Base-by-base conservation (phyloP, 2,329 filamentous ascomycete species). In the Ambrosiella xylebori region DNA sequence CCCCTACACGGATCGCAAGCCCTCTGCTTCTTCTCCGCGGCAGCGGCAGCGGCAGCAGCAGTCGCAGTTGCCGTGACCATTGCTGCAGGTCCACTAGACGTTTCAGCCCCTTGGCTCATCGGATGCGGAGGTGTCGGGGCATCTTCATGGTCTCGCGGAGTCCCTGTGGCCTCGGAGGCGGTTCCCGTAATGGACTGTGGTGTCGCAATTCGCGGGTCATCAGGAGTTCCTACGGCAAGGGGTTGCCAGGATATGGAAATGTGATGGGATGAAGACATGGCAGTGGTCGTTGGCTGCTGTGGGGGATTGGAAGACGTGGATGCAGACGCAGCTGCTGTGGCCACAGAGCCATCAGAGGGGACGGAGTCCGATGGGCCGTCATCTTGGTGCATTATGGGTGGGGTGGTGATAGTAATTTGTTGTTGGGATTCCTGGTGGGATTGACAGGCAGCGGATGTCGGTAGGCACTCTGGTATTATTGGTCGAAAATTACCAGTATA, bases 1-100 rank as follows among this genome's bases (percentile, higher is more conserved):
- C 81, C 80, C 51, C 85, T 81, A 66, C 85, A 89, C 2, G 84
- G 81, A 67, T 89, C 85, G 68, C 85, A 89, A 39, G 85, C 85
- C 36, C 85, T 78, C 3, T 81, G 76, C 58, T 85, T 79, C 68
- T 85, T 87, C 39, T 78, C 71, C 47, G 85, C 82, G 56, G 58
- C 63, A 36, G 64, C 67, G 38, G 61, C 62, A 3, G 51, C 58
- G 8, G 63, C 61, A 57, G 61, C 55, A 17, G 54, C 53, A 11
- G 47, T 19, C 6, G 47, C 47, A 19, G 15, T 19, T 11, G 47
- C 47, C 13, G 47, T 7, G n/a, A 11, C n/a, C 44, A 17, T n/a
- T 47, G 47, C n/a, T 4, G 15, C 9, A 36, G 7, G 6, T 7
- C 17, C 17, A n/a, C 35, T 15, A 9, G 47, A 37, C 5, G 47